These are phyloP conservation scores for Candida dendrica DNA, from an alignment of 805 yeast species.

Conservation along the genomic window DNA sequence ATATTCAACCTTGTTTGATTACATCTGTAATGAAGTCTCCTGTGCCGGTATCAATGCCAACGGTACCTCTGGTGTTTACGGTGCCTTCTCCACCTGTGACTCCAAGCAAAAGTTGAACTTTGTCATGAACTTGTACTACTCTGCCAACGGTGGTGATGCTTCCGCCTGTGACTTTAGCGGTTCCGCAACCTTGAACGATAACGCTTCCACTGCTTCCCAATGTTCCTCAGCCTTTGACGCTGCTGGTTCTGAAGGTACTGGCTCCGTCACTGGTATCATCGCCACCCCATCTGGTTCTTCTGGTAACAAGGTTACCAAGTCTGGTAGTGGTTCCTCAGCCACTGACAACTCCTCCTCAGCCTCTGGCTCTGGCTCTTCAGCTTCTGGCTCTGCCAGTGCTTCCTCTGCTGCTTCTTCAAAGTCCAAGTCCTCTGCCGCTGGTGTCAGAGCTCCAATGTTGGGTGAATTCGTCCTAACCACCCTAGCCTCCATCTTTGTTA, in stretches of 20 bases:
- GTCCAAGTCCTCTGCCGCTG: slow-evolving; percentile 18
- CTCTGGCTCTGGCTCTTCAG: slow-evolving; percentile 2
- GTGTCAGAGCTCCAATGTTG: slow-evolving; percentile 20
- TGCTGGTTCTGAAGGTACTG: slow-evolving; percentile 69
- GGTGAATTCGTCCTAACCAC: slow-evolving; percentile 25
- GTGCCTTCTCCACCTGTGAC: slow-evolving; percentile 67
- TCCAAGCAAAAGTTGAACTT: slow-evolving; percentile 59
- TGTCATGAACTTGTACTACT: slow-evolving; percentile 59
- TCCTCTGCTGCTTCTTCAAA: slow-evolving; percentile 18
- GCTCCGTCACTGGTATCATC: slow-evolving; percentile 39
- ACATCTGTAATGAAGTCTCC: slow-evolving; percentile 44
- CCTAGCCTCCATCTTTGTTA: slow-evolving; percentile 23
- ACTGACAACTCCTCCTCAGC: slow-evolving; percentile 8
- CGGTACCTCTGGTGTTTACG: slow-evolving; percentile 63
- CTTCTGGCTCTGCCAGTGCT: slow-evolving; percentile 10
- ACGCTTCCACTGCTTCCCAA: slow-evolving; percentile 41
- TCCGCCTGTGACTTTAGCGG: slow-evolving; percentile 66
- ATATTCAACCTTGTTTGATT: slow-evolving; percentile 51
- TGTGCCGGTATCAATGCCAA: slow-evolving; percentile 58
- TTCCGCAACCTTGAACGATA: slow-evolving; percentile 45
- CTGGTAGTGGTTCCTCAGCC: slow-evolving; percentile 1
- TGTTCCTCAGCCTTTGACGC: slow-evolving; percentile 52
- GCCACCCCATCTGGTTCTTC: slow-evolving; percentile 17
- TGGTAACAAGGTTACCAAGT: slow-evolving; percentile 3
- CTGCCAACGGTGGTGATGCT: slow-evolving; percentile 29